These are phyloP conservation scores for Amylostereum chailletii DNA, from an alignment of 1,284 basidiomycete species.

Conservation along the genomic window DNA sequence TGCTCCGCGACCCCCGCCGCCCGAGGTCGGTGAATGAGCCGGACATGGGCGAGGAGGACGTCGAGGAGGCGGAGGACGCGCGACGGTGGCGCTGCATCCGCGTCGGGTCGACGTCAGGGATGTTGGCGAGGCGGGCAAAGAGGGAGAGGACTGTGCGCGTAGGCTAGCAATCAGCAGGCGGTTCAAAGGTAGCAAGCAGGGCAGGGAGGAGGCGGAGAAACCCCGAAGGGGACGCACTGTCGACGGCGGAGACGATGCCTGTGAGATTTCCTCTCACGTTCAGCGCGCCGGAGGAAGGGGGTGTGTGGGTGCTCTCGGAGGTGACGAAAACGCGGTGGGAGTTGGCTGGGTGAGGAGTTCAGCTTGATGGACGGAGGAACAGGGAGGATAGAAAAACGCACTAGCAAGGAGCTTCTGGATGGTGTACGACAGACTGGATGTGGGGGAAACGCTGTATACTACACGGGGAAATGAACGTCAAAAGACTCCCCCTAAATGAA, in stretches of 20 bases:
- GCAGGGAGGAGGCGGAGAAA: background rate
- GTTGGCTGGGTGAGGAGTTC: constrained; percentile 39
- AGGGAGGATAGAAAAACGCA: constrained; percentile 26
- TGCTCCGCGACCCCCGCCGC: constrained; percentile 9
- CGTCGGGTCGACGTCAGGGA: constrained; percentile 63
- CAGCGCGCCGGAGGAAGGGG: constrained; percentile 23
- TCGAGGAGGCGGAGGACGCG: constrained; percentile 52
- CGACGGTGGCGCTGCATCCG: constrained; percentile 67
- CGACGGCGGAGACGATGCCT: constrained; percentile 72
- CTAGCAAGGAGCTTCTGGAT: constrained; percentile 74
- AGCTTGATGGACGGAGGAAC: constrained; percentile 1
- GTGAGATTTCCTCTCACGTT: constrained; percentile 39
- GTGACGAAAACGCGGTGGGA: constrained; percentile 72
- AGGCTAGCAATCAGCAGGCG: no score
- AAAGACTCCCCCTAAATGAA: background rate
- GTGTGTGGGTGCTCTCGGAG: constrained; percentile 33
- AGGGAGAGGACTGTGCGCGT: constrained; percentile 50
- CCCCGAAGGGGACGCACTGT: constrained; percentile 42
- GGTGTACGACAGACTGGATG: constrained; percentile 53
- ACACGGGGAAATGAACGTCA: background rate
- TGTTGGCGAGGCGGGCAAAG: constrained; percentile 63
- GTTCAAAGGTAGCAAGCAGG: background rate
- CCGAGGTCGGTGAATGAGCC: constrained; percentile 3
- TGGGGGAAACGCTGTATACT: constrained; percentile 67
- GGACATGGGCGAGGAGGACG: constrained; percentile 4